These are phyloP conservation scores for Agaricus subrufescens DNA, from an alignment of 768 basidiomycete species.

Conservation along the genomic window DNA sequence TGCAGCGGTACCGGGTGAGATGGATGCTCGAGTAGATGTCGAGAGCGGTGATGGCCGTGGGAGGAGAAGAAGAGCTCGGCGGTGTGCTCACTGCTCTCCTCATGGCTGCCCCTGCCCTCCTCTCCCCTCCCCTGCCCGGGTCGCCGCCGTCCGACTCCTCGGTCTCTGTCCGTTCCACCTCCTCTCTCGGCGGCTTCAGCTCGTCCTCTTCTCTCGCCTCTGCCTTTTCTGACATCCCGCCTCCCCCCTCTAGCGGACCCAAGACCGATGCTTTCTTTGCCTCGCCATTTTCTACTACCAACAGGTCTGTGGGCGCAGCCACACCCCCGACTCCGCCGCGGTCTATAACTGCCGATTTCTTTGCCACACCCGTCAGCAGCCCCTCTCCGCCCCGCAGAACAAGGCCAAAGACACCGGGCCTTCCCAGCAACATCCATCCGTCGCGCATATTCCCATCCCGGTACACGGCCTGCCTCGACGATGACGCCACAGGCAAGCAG, in stretches of 20 bases:
- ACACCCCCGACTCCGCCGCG: constrained; percentile 13
- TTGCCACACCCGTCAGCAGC: constrained; percentile 20
- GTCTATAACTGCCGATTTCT: constrained; percentile 24
- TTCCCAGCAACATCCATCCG: constrained; percentile 16
- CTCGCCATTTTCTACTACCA: constrained; percentile 18
- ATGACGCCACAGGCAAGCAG: constrained; percentile 5
- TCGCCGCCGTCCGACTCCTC: constrained; percentile 6
- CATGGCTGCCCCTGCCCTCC: neutral
- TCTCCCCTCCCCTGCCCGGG: neutral
- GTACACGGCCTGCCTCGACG: constrained; percentile 20
- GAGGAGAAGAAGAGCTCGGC: neutral
- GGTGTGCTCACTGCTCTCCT: neutral
- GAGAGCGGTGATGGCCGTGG: constrained; percentile 4
- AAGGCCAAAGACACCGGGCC: constrained; percentile 4
- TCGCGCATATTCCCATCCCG: constrained; percentile 38
- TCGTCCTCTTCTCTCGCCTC: constrained; percentile 31
- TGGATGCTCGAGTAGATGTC: no score
- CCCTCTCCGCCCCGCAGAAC: constrained; percentile 17
- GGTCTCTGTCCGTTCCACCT: neutral
- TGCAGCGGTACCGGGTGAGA: no score
- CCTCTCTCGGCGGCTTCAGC: neutral
- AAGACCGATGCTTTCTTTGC: constrained; percentile 28
- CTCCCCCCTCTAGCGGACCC: constrained; percentile 31
- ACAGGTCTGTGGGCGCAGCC: constrained; percentile 21
- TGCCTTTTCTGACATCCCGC: constrained; percentile 37